phyloP scores from a whole-genome alignment of 257 asterid genomes.

The Nicotiana attenuata region DNA sequence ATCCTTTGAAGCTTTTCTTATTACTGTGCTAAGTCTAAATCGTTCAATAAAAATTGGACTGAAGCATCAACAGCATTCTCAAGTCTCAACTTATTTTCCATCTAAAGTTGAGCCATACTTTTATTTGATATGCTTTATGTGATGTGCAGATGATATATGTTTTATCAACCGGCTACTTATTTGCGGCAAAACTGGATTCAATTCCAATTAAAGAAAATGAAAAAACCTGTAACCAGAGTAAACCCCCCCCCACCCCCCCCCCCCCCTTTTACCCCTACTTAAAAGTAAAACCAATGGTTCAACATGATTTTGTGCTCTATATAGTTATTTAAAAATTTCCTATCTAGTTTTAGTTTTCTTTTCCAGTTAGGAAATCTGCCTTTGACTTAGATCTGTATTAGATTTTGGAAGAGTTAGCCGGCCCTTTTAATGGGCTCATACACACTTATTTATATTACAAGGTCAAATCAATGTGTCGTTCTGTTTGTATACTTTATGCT shows the following conservation, averaged over 20 bases:
- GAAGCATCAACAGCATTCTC: not conserved
- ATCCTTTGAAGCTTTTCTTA: not conserved
- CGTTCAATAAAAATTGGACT: conserved; percentile 4
- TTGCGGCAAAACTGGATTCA: too few species aligned
- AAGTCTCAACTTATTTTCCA: not conserved
- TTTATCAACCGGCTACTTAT: too few species aligned
- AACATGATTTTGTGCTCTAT: not conserved
- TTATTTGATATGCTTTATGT: not conserved
- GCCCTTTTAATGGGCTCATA: not conserved
- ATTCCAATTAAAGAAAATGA: too few species aligned
- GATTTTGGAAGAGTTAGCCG: not conserved
- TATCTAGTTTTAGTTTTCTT: not conserved
- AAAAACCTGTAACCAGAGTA: too few species aligned
- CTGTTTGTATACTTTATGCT: conserved; percentile 10
- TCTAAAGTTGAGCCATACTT: not conserved
- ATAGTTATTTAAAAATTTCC: not conserved
- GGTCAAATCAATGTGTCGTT: conserved; percentile 1
- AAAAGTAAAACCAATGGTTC: not conserved
- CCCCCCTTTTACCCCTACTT: too few species aligned
- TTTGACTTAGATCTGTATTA: not conserved
- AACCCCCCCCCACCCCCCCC: too few species aligned
- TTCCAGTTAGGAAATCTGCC: not conserved
- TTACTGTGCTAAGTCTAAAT: not conserved
- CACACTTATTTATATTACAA: conserved; percentile 8
- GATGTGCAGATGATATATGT: not conserved